Evolutionary conservation across 805 yeast genomes (phyloP), one percentile per base, ranked within the genome.

Genomic region (Teunomyces cretensis): DNA sequence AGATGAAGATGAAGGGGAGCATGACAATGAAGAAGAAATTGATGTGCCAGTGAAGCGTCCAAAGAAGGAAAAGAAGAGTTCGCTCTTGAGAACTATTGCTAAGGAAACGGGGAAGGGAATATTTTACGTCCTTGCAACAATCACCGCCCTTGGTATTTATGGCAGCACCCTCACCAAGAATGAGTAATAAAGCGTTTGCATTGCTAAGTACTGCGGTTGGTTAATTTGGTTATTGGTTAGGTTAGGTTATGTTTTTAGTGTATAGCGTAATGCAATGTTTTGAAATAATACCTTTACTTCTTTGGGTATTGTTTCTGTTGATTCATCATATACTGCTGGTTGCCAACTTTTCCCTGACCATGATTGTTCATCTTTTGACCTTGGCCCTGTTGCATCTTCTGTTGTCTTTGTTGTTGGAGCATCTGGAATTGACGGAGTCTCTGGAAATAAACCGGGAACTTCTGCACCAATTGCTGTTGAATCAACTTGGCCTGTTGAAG

Each of bases 401-500:
- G 60, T 26, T 47, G 50, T 28, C 63, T 45, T 32, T 57, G 62
- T 22, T 60, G 64, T 36, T 57, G 65, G 16, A 60, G 44, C 16
- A 54, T 43, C 41, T 60, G 65, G 26, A 54, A 56, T 31, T 61
- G 66, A 9, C 63, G 51, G 27, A 61, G 56, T n/a, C 58, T 49
- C 33, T 58, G 62, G 48, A 60, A 61, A 35, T 60, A 61, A 0
- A 53, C 51, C 2, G 65, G 64, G 45, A 58, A 61, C 33, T 59
- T 52, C 43, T 60, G 65, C 2, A 59, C 39, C 44, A 61, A 49
- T 26, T 61, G 66, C 38, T 61, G 65, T 42, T 60, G 64, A 11
- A 56, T 47, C 24, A 51, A 45, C 44, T 70, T 68, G 12, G 74
- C 72, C 50, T 72, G 76, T 44, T 67, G 73, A 12, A 68, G 49